Evolutionary conservation across 1,284 basidiomycete species (phyloP).

Genomic region (Rhodotorula sp.): DNA sequence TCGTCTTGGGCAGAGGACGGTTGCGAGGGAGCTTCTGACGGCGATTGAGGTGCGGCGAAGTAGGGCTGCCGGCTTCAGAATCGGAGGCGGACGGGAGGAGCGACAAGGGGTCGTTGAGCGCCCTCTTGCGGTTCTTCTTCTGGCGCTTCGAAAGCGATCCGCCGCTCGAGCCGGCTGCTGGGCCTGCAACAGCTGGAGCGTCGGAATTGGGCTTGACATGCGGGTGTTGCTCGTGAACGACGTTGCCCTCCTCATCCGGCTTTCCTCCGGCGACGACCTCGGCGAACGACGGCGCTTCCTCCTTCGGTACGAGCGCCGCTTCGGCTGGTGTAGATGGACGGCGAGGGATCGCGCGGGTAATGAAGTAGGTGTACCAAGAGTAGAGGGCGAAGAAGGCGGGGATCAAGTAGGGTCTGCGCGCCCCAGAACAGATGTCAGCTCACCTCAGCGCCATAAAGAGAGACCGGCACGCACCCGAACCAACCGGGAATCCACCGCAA

Average conservation of each 20-base stretch:
- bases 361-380: slow-evolving; percentile 5
- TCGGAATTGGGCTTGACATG: slow-evolving; percentile 22
- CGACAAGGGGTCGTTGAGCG: slow-evolving; percentile 7
- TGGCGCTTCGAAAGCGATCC: slow-evolving; percentile 16
- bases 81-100: slow-evolving; percentile 5
- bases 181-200: background rate
- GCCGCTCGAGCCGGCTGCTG: background rate
- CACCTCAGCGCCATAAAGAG: background rate
- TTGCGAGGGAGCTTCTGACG: slow-evolving; percentile 18
- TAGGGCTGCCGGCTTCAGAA: background rate
- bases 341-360: slow-evolving; percentile 9
- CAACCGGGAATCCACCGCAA: slow-evolving; percentile 33
- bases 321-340: slow-evolving; percentile 20
- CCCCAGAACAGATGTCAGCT: background rate
- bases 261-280: slow-evolving; percentile 19
- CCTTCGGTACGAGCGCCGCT: slow-evolving; percentile 25
- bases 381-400: slow-evolving; percentile 20
- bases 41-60: slow-evolving; percentile 4
- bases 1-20: slow-evolving; percentile 22
- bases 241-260: background rate
- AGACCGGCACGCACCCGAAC: slow-evolving; percentile 13
- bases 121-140: slow-evolving; percentile 21
- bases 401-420: slow-evolving; percentile 17
- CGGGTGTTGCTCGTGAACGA: slow-evolving; percentile 22
- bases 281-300: slow-evolving; percentile 24